Evolutionary conservation across 164 flowering plant species (phyloP).

Genomic region (Echeveria elegans): DNA sequence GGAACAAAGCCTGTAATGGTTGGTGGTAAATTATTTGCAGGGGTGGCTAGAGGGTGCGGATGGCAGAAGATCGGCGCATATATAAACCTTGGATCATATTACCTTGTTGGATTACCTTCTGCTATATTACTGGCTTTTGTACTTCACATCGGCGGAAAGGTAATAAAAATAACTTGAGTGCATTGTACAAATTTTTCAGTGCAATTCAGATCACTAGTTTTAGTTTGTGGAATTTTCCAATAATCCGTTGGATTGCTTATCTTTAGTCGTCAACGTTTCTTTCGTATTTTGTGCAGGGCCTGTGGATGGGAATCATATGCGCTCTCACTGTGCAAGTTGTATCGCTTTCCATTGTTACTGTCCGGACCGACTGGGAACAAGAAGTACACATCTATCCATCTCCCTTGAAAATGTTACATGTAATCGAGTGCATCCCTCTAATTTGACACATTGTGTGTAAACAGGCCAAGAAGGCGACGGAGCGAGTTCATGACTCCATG

Average conservation of each 20-base stretch:
- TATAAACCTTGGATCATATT: conserved; percentile 64
- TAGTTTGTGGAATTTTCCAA: not conserved
- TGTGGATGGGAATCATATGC: conserved; percentile 6
- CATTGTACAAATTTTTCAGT: no score
- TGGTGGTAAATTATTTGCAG: conserved; percentile 15
- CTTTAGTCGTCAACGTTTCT: no score
- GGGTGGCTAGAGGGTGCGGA: conserved; percentile 78
- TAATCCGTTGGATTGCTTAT: not conserved
- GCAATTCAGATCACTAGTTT: no score
- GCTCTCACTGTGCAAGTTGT: conserved; percentile 5
- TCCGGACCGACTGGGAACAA: conserved; percentile 7
- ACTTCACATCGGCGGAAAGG: conserved; percentile 61
- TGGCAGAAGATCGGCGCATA: conserved; percentile 77
- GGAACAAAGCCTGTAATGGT: not conserved
- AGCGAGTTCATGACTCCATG: conserved; percentile 1
- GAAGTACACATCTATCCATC: not conserved
- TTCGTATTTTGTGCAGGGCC: not conserved
- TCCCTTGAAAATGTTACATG: not conserved
- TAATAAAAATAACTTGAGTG: conserved; percentile 10
- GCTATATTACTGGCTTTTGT: conserved; percentile 52
- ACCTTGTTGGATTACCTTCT: conserved; percentile 60
- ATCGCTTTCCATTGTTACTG: not conserved
- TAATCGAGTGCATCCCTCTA: not conserved
- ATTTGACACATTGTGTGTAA: not conserved
- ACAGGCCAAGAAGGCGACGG: not conserved